A percentile compares a stretch with the other conserved stretches of the same genome.
These are phyloP conservation scores for Trametes cingulata DNA, from an alignment of 768 basidiomycete genomes.

Conservation along the genomic window DNA sequence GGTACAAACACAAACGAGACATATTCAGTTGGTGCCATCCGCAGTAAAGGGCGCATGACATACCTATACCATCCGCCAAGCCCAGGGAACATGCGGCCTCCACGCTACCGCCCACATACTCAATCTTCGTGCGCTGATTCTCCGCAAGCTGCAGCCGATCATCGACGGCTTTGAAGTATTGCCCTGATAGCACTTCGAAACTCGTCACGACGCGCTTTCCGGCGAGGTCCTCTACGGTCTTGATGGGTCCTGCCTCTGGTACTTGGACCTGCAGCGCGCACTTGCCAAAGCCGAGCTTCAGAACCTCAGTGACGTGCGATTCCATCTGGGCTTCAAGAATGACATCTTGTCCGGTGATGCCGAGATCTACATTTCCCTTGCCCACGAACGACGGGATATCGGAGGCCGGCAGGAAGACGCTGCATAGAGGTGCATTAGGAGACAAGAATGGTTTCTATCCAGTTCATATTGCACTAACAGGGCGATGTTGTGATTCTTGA, in stretches of 20 bases:
- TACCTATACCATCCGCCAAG: constrained; percentile 95
- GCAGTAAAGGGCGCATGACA: constrained; percentile 27
- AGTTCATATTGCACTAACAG: constrained; percentile 58
- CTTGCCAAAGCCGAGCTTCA: constrained; percentile 90
- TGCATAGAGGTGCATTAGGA: constrained; percentile 31
- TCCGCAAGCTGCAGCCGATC: constrained; percentile 49
- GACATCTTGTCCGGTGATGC: constrained; percentile 98
- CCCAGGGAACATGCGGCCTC: constrained; percentile 98
- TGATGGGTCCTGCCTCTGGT: constrained; percentile 70
- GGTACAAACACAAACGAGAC: too few species aligned
- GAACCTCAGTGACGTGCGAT: constrained; percentile 70
- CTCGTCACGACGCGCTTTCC: constrained; percentile 94
- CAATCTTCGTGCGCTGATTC: constrained; percentile 73
- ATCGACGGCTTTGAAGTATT: constrained; percentile 76
- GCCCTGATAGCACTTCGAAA: constrained; percentile 84
- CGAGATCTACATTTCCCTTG: constrained; percentile 94
- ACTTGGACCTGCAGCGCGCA: constrained; percentile 90
- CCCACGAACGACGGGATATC: constrained; percentile 99
- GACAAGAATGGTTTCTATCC: neutral
- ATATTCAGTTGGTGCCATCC: neutral
- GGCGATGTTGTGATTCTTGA: constrained; percentile 89
- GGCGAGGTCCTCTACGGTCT: constrained; percentile 74
- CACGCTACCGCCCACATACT: constrained; percentile 96
- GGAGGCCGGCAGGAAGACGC: constrained; percentile 93
- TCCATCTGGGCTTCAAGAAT: constrained; percentile 90